Conservation (phyloP, 1,139 yeast species). For the Scheffersomyces illinoinensis region DNA sequence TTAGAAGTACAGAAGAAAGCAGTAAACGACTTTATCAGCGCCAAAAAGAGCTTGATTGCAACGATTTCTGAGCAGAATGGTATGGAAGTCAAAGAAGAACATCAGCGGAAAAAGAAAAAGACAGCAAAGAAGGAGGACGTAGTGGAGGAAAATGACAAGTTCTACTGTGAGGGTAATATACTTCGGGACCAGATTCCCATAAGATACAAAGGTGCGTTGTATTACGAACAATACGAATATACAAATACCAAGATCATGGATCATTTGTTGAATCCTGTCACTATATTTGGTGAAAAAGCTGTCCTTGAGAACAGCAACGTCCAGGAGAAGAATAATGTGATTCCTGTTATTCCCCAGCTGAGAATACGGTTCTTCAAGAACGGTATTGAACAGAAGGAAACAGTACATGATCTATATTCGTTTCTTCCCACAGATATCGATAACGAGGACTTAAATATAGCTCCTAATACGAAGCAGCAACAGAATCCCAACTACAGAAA, state of each 20-base stretch:
- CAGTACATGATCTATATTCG: constrained; percentile 69
- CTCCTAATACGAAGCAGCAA: constrained; percentile 43
- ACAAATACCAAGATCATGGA: constrained; percentile 76
- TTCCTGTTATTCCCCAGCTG: constrained; percentile 56
- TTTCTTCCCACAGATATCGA: constrained; percentile 61
- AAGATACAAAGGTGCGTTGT: constrained; percentile 72
- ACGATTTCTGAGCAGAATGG: constrained; percentile 2
- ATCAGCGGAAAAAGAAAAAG: constrained; percentile 18
- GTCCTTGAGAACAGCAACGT: constrained; percentile 30
- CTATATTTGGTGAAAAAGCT: constrained; percentile 68
- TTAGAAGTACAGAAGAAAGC: constrained; percentile 40
- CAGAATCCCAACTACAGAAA: constrained; percentile 49
- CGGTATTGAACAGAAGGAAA: constrained; percentile 65
- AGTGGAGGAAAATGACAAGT: constrained; percentile 19
- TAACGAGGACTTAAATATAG: constrained; percentile 24
- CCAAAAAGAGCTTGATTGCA: constrained; percentile 5
- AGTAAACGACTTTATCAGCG: constrained; percentile 22
- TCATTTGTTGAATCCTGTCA: constrained; percentile 71
- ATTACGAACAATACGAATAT: constrained; percentile 86
- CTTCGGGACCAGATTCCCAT: constrained; percentile 87
- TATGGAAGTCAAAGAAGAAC: constrained; percentile 10
- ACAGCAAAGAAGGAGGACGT: constrained; percentile 10
- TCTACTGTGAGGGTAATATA: constrained; percentile 36
- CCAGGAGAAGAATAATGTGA: constrained; percentile 15
- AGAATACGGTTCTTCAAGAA: constrained; percentile 71